A percentile compares a stretch with the other conserved stretches of the same genome.
Conservation (phyloP, 352 stramenopile genomes). For the Phytopythium boreale region DNA sequence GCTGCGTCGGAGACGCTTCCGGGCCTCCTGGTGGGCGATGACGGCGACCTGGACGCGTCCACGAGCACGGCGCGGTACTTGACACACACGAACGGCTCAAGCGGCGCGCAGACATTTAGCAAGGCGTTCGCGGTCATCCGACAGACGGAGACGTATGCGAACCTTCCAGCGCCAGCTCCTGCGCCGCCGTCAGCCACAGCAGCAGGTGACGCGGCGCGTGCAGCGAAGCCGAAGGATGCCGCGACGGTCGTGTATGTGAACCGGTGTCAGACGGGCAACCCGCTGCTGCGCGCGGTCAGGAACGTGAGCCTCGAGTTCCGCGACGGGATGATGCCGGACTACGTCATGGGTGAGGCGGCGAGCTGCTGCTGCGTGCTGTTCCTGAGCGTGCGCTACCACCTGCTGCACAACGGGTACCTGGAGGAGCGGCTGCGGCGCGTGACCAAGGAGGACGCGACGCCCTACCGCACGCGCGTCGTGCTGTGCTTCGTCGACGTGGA, state of each 20-base stretch:
- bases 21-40: conserved; percentile 2
- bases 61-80: conserved; percentile 30
- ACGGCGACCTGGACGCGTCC: conserved; percentile 9
- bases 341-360: conserved; percentile 86
- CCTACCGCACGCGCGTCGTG: conserved; percentile 89
- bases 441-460: conserved; percentile 62
- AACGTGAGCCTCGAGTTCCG: conserved; percentile 93
- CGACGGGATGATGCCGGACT: conserved; percentile 92
- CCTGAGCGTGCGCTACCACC: conserved; percentile 87
- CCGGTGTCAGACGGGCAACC: conserved; percentile 92
- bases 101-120: conserved; percentile 32
- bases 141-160: conserved; percentile 54
- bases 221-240: conserved; percentile 30
- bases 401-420: conserved; percentile 89
- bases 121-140: conserved; percentile 61
- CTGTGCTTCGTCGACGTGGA: conserved; percentile 95
- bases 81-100: conserved; percentile 17
- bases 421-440: conserved; percentile 90
- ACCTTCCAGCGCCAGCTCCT: conserved; percentile 12
- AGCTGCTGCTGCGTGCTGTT: conserved; percentile 87
- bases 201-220: not conserved
- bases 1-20: not conserved
- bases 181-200: conserved; percentile 1
- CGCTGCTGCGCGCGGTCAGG: conserved; percentile 88
- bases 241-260: conserved; percentile 68